Percentiles rank a stretch among this genome's conserved stretches.
These are phyloP conservation scores for Noccaea caerulescens DNA, from an alignment of 345 rosid species.

Conservation along the genomic window DNA sequence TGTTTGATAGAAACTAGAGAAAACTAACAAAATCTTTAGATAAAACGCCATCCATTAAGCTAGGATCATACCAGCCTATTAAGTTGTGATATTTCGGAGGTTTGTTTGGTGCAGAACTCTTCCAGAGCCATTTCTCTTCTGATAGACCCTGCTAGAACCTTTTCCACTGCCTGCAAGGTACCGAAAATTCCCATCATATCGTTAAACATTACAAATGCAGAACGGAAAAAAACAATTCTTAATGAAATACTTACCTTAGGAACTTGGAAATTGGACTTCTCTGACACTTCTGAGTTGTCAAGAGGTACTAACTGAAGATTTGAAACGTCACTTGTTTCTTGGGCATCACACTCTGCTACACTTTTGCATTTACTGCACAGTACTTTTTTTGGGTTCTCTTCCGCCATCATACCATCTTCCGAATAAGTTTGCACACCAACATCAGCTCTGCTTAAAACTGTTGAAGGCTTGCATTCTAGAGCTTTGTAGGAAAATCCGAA, in stretches of 20 bases:
- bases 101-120: constrained; percentile 88
- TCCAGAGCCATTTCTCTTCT: constrained; percentile 99
- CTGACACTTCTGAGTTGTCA: constrained; percentile 59
- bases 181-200: constrained; percentile 26
- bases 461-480: constrained; percentile 53
- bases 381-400: constrained; percentile 46
- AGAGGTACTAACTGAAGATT: constrained; percentile 69
- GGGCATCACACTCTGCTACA: constrained; percentile 50
- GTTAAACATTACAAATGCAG: constrained; percentile 19
- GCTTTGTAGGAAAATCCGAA: constrained; percentile 73
- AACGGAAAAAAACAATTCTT: not conserved
- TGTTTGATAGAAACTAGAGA: constrained; percentile 4
- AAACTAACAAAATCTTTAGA: no score
- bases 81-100: constrained; percentile 84
- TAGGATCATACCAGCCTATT: constrained; percentile 80
- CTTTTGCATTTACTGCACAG: constrained; percentile 71
- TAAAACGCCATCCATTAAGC: no score
- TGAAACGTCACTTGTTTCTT: constrained; percentile 53
- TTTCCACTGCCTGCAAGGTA: constrained; percentile 81
- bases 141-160: constrained; percentile 94
- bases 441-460: constrained; percentile 62
- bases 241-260: constrained; percentile 66
- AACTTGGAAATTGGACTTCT: constrained; percentile 67
- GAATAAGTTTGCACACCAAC: constrained; percentile 81
- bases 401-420: constrained; percentile 49